Evolutionary conservation across 129 eudicot genomes (phyloP), one percentile per base, ranked within the genome.

Genomic region (Tagetes patula): DNA sequence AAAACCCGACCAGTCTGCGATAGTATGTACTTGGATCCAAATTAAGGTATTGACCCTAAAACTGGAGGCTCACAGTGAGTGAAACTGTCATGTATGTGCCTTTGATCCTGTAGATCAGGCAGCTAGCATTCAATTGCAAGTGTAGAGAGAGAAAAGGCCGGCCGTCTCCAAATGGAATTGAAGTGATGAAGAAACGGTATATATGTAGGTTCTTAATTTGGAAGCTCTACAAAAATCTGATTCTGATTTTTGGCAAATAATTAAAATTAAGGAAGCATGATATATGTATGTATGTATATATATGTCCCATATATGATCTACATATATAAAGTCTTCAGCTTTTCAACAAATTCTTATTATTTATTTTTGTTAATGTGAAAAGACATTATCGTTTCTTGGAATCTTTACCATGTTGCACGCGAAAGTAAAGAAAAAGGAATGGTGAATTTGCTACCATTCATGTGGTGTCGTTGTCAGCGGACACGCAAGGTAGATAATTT

Each of bases 381-480:
- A 60, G 73, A 54, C 56, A 43, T 20, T 20, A 56, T 53, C 31
- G 79, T 69, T 76, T 75, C 41, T 75, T 64, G 70, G 89, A 85
- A 85, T 81, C 83, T 85, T 36, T 73, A 85, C 83, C 81, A 75
- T 85, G 82, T 85, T 75, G 86, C 84, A 85, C 84, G 86, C 86
- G 84, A 68, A 85, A 82, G 73, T 79, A 81, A 81, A 81, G 86
- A 72, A 72, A 88, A 89, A 75, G 91, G 87, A 77, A 86, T 75
- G 91, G 89, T 79, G 82, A 70, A 80, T 75, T 77, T 47, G 65
- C 76, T 61, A 75, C 86, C 96, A 89, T 46, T 84, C 96, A 89
- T 46, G 86, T 84, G 91, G 83, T 81, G 65, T 68, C 76, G 74
- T 74, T 77, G 69, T 75, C 80, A 54, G 72, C 76, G 62, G 85